Evolutionary conservation across 2,329 filamentous ascomycete species (phyloP), one percentile per base, ranked within the genome.

Genomic region (Paraphoma chrysanthemicola): DNA sequence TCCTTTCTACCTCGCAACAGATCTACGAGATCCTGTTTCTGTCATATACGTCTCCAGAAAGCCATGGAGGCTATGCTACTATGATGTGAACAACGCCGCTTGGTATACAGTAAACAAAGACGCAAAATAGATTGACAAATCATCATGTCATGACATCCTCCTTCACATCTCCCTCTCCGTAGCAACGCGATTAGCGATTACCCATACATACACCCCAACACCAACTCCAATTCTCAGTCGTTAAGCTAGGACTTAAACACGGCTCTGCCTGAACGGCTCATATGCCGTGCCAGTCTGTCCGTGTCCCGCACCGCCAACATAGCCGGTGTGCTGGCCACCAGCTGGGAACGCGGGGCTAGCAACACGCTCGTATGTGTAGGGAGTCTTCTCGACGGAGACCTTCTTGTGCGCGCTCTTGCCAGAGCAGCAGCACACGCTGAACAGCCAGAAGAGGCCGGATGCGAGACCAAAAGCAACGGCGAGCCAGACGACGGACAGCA

Each of bases 391-490:
- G 31, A 83, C 83, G 39, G 77, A 78, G 53, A 85, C 61, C 45
- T 79, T 78, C 59, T 77, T 77, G 52, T 71, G 63, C 29, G 80
- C 79, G 52, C 79, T 82, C 67, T 84, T 82, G 45, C 92, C 91
- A 67, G 85, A 88, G 83, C 93, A 97, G 87, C 93, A 98, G 89
- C 94, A 98, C 70, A 90, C 86, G 77, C 88, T 92, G 77, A 96
- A 87, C 72, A 93, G 81, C 94, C 95, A 98, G 89, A 98, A 97
- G 73, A 97, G 79, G 62, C 86, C 87, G 7, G 90, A 89, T 42
- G 78, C 91, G 33, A 95, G 74, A 59, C 90, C 89, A 73, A 96
- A 93, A 29, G 86, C 90, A 39, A 89, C 89, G 43, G 88, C 89
- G 57, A 98, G 82, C 92, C 93, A 97, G 68, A 90, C 86, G 17